Evolutionary conservation across 306 rosid genomes (phyloP).

Genomic region (Vigna angularis): DNA sequence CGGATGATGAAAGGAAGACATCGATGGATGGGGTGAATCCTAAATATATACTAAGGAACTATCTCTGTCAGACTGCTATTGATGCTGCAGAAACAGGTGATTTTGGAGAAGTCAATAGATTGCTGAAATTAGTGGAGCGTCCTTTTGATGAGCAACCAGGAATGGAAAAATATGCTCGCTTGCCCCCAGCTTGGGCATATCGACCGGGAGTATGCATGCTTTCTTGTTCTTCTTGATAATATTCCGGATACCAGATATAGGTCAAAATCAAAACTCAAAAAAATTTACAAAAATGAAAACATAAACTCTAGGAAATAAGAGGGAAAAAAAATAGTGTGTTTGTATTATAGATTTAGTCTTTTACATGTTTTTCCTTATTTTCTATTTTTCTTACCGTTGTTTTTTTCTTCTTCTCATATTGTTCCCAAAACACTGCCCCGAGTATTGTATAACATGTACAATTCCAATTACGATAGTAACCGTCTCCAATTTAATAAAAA

Average conservation of each 20-base stretch:
- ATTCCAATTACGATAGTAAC: background rate
- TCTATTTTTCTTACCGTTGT: constrained; percentile 11
- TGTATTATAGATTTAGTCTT: constrained; percentile 46
- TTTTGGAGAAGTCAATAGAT: constrained; percentile 75
- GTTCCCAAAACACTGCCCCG: background rate
- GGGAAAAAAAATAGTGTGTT: constrained; percentile 19
- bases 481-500: background rate
- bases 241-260: constrained; percentile 38
- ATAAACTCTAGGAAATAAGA: constrained; percentile 40
- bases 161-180: constrained; percentile 98
- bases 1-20: constrained; percentile 85
- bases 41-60: constrained; percentile 86
- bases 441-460: constrained; percentile 10
- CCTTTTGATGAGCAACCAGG: constrained; percentile 97
- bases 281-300: constrained; percentile 12
- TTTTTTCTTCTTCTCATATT: background rate
- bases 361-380: constrained; percentile 27
- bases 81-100: constrained; percentile 98
- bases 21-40: constrained; percentile 90
- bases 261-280: background rate
- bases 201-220: constrained; percentile 99
- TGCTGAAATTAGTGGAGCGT: constrained; percentile 84
- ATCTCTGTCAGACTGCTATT: constrained; percentile 94
- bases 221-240: constrained; percentile 84
- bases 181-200: constrained; percentile 99